Percentiles rank a stretch among this genome's conserved stretches.
These are phyloP conservation scores for Myochromella boudieri DNA, from an alignment of 768 basidiomycete genomes.

Conservation along the genomic window DNA sequence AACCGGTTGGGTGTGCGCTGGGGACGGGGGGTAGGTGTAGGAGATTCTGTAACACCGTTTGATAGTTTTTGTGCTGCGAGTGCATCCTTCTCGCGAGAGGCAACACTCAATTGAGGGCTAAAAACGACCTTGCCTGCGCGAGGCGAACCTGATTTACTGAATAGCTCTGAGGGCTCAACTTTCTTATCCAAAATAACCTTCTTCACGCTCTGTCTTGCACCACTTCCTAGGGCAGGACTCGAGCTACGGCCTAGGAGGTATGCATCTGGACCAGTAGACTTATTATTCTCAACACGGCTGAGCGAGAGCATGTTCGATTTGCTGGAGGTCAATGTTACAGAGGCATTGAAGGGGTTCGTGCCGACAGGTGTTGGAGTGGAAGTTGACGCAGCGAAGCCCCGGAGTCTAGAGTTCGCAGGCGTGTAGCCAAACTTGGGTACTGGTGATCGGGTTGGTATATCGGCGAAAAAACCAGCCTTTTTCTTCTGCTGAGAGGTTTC, in stretches of 20 bases:
- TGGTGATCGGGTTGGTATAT: constrained; percentile 71
- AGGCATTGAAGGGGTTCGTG: constrained; percentile 33
- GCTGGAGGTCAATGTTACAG: constrained; percentile 50
- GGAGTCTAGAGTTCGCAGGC: constrained; percentile 65
- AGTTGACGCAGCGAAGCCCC: constrained; percentile 63
- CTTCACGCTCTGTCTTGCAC: constrained; percentile 81
- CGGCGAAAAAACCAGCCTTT: constrained; percentile 75
- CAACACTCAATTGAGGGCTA: constrained; percentile 72
- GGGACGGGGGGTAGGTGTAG: constrained; percentile 33
- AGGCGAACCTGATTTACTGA: constrained; percentile 50
- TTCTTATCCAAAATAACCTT: constrained; percentile 89
- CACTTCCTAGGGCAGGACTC: constrained; percentile 68
- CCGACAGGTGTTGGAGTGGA: constrained; percentile 37
- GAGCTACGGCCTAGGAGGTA: constrained; percentile 62
- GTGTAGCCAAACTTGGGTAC: constrained; percentile 69
- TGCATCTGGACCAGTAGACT: constrained; percentile 53
- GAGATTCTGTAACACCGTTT: constrained; percentile 30
- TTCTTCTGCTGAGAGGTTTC: constrained; percentile 68
- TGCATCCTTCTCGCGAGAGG: constrained; percentile 72
- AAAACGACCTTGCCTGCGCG: constrained; percentile 63
- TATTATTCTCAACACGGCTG: constrained; percentile 44
- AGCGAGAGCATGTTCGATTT: constrained; percentile 57
- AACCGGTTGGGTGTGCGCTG: constrained; percentile 43
- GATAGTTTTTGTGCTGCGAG: constrained; percentile 31
- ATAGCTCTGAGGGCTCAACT: constrained; percentile 70